Evolutionary conservation across 2,329 filamentous ascomycete genomes (phyloP), one percentile per base, ranked within the genome.

Genomic region (Sporothrix mexicana): DNA sequence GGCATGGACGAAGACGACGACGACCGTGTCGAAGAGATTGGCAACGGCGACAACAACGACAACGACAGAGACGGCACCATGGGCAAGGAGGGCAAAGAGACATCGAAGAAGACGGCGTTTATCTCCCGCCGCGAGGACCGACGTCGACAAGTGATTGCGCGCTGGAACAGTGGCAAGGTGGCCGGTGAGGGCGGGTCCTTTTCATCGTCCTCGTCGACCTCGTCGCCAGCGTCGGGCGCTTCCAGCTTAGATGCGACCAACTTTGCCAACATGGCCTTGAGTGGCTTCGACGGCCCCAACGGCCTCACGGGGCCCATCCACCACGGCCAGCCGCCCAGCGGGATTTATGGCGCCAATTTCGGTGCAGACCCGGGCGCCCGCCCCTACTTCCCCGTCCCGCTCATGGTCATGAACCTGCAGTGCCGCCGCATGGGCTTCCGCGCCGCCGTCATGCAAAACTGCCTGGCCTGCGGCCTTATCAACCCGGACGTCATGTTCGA

Each of bases 381-480:
- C 15, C 47, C 66, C 30, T 43, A 47, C 30, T 51, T 62, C 7
- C 36, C 70, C 7, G 45, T 30, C 17, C 66, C 70, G 20, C 45
- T 55, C 25, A 57, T 53, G 30, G 57, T 47, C 59, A 73, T 77
- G 53, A 72, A 64, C 47, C 73, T 77, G 47, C 76, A 77, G 73
- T 73, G 68, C 74, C 57, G 69, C 43, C 73, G 73, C 57, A 71
- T 68, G 49, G 76, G 77, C 7, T 77, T 81, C 68, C 82, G 83
- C 74, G 78, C 78, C 6, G 79, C 79, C 9, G 76, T 82, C 1
- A 75, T 84, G 5, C 79, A 80, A 12, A 84, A 83, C 72, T 79
- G 79, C 7, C 79, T 81, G 30, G 80, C 79, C 59, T 77, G 80
- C n/a, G 80, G 80, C 12, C 43, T 80, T 75, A 51, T 61, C 3